These are phyloP conservation scores for Spinacia oleracea DNA, from an alignment of 179 eudicot species.

Conservation along the genomic window DNA sequence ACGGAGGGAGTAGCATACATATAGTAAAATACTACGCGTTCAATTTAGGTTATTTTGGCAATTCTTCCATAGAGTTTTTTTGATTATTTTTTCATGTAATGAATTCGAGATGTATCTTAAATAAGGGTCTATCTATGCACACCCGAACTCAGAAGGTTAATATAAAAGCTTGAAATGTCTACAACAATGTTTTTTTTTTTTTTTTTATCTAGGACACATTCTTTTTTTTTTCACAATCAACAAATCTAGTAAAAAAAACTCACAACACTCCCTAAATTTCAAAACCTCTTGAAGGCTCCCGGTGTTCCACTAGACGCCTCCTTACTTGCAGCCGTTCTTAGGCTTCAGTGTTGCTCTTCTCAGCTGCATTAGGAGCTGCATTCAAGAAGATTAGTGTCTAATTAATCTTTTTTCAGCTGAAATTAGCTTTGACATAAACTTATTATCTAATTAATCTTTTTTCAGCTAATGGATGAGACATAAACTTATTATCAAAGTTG, in stretches of 20 bases:
- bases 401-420: background rate
- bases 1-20: too few relatives aligned
- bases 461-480: background rate
- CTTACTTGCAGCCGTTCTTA: constrained; percentile 7
- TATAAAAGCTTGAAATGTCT: constrained; percentile 21
- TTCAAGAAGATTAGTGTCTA: background rate
- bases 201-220: constrained; percentile 15
- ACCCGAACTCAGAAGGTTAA: constrained; percentile 27
- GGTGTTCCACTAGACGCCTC: constrained; percentile 37
- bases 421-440: background rate
- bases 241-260: constrained; percentile 20
- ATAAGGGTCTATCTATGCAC: constrained; percentile 18
- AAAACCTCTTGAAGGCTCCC: constrained; percentile 41
- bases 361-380: constrained; percentile 34
- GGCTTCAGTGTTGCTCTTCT: constrained; percentile 24
- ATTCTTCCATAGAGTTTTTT: background rate
- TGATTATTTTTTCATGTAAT: background rate
- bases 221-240: constrained; percentile 23
- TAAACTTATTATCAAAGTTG: background rate
- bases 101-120: background rate
- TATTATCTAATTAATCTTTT: background rate
- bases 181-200: constrained; percentile 24
- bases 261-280: constrained; percentile 27
- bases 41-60: background rate
- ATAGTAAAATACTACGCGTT: background rate